Evolutionary conservation across 495 filamentous ascomycete genomes (phyloP), one percentile per base, ranked within the genome.

Genomic region (Neohortaea acidophila): DNA sequence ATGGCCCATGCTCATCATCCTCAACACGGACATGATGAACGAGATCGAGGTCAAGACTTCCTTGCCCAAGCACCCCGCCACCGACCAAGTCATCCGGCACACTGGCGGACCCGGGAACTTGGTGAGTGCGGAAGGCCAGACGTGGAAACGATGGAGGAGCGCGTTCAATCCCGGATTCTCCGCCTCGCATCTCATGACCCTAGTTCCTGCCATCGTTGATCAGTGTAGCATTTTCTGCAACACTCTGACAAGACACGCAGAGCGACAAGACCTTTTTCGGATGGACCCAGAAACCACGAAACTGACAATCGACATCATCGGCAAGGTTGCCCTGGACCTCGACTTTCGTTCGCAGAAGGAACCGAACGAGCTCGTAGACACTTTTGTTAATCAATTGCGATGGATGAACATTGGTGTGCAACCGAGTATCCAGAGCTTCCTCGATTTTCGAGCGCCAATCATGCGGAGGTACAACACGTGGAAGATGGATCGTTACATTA

Each of bases 151-250:
- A 14, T 63, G 58, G 56, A 42, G 63, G 20, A 33, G 24, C 29
- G 36, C 60, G 4, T 67, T 68, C 49, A 69, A 62, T 45, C 62
- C 63, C 3, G 66, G 64, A 5, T 69, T 71, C 48, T 50, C 46
- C 11, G 40, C 44, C 1, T 55, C 47, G 22, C 55, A 68, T 42
- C 45, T 69, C 4, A 49, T 62, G 31, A 53, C 47, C 3, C 44
- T 67, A 17, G 52, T 63, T 0, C 59, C 62, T 5, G 30, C 45
- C 13, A 61, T 69, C 32, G 37, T 66, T 4, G 59, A 68, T 9
- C 59, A 67, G 36, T 44, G 47, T 1, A 20, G 41, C 7, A 46
- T 60, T 7, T 68, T 64, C 34, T 39, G 22, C 11, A 46, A 60
- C 1, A 47, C 44, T 11, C 49, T 69, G 9, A 26, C 40, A 32